Evolutionary conservation across 208 protist genomes (phyloP), one percentile per base, ranked within the genome.

Genomic region (Trypanosoma grayi): DNA sequence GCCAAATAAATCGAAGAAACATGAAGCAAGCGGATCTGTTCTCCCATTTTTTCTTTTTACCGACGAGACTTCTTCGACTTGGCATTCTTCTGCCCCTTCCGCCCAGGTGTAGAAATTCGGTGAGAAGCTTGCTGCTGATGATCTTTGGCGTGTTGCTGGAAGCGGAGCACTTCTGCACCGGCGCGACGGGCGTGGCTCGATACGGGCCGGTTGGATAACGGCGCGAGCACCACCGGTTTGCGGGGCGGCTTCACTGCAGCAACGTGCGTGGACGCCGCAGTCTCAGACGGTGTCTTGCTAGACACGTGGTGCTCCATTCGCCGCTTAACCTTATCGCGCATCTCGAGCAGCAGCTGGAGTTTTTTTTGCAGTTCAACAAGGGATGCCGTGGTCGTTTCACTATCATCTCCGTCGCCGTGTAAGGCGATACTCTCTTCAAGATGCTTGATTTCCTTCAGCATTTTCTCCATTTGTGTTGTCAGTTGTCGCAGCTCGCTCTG

Each of bases 341-440:
- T 64, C 10, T 79, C 66, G n/a, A 93, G 71, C 31, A 95, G 73
- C 64, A 83, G 75, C 41, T 79, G 79, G 20, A 95, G 71, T 62
- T 92, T 95, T 22, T 81, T 64, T 55, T 83, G 79, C 73, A 95
- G 82, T 51, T 89, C 81, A 5, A 69, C 54, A 51, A 95, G 81
- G 45, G 83, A 81, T 39, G 69, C 66, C 55, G 87, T 79, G 20
- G 79, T 84, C 34, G 78, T 81, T 27, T 86, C 80, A 55, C 81
- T 80, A 66, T 90, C 79, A 58, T 83, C 83, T 62, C 48, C 57
- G 37, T 33, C 66, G 51, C 86, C 83, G 41, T 83, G 66, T 18
- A 39, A 56, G 30, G 70, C 73, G 50, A 91, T 87, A 59, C 58
- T 81, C 40, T 86, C 79, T 57, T 95, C 85, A 25, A 95, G 70